Base-by-base conservation (phyloP, 2,329 filamentous ascomycete species). In the Fusarium circinatum region DNA sequence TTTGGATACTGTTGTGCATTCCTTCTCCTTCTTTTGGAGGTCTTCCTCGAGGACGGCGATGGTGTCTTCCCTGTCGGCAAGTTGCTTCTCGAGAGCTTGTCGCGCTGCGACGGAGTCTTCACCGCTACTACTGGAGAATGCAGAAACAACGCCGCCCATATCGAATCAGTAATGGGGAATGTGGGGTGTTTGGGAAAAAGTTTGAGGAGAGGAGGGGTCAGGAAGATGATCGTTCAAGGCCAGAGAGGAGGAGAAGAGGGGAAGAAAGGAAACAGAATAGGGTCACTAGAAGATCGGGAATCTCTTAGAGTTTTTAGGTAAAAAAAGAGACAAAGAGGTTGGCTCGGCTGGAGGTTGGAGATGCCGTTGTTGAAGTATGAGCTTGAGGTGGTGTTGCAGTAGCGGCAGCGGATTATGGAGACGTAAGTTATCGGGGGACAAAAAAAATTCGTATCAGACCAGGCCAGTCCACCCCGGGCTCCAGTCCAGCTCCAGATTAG, bases 121-220 rank as follows among this genome's bases (percentile, higher is more conserved):
- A 75, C 80, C 81, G 75, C 80, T 80, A 70, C 75, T 78, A 55
- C 65, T 59, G 62, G 80, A 78, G 74, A 84, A 82, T 65, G 79
- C 80, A 72, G 81, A 83, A 70, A 85, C 79, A 71, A 84, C 82
- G 78, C 83, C 82, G 76, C 82, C 82, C 82, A 84, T 84, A 68
- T 79, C 77, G 76, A 70, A 75, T 74, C 70, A 74, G 62, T 63
- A 51, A 63, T 68, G 65, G 58, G 71, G 65, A 54, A 70, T 74
- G 57, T 72, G 67, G 64, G 66, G 57, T 69, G 38, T 52, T 67
- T 61, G 22, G 8, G 15, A 9, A 32, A 38, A 32, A 34, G 34
- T 54, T 54, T 54, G 49, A 49, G 55, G 42, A 49, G 60, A 44
- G 36, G 44, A 60, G 57, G 45, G 45, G 49, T 54, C n/a, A 59